phyloP scores from a whole-genome alignment of 78 protist genomes.

The Monocercomonoides exilis region DNA sequence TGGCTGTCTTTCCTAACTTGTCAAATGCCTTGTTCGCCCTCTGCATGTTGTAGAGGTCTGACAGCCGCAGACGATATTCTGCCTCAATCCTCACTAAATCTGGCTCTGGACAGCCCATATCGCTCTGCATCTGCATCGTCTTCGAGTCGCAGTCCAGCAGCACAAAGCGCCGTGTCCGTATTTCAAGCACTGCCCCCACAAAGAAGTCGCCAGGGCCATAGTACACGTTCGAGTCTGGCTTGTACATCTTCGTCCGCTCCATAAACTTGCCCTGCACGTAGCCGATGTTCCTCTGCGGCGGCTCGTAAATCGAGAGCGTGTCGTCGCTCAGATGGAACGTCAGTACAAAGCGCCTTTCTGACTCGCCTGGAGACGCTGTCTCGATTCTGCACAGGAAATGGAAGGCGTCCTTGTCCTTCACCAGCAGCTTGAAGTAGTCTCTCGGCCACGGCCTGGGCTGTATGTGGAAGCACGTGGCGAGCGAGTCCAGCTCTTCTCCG shows the following conservation, averaged over 20 bases:
- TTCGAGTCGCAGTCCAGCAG: conserved; percentile 11
- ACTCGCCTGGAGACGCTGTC: neutral
- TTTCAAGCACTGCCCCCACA: conserved; percentile 13
- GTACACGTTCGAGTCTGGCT: neutral
- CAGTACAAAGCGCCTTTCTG: conserved; percentile 24
- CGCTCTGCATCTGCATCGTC: neutral
- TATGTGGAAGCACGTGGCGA: conserved; percentile 19
- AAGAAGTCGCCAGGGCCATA: conserved; percentile 3
- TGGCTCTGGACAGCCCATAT: neutral
- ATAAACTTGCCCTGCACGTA: neutral
- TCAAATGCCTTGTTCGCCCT: neutral
- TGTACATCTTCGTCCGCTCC: neutral
- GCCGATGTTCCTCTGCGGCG: neutral
- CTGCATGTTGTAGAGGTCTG: neutral
- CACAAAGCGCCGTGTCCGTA: neutral
- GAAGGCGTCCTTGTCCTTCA: neutral
- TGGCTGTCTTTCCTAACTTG: neutral
- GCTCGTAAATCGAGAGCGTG: conserved; percentile 17
- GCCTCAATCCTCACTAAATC: neutral
- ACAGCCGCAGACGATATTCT: neutral
- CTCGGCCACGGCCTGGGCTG: conserved; percentile 4
- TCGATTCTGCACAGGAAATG: neutral
- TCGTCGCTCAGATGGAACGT: conserved; percentile 32
- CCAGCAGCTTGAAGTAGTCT: neutral
- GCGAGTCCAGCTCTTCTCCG: conserved; percentile 35